Evolutionary conservation across 495 filamentous ascomycete species (phyloP), one percentile per base, ranked within the genome.

Genomic region (Cenococcum geophilum): DNA sequence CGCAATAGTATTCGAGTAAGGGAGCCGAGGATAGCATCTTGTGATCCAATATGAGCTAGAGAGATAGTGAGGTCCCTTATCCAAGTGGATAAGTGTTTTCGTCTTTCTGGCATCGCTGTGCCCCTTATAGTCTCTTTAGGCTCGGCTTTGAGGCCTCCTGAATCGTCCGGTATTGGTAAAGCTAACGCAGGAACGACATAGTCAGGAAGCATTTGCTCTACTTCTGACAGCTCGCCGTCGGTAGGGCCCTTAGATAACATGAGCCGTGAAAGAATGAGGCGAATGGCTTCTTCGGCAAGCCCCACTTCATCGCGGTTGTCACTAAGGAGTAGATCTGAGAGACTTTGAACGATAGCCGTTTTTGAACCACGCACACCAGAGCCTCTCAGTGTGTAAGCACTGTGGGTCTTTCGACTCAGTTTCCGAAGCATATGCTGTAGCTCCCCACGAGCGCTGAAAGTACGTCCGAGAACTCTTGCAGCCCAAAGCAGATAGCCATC

Each of bases 401-500:
- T 27, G 12, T 6, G 21, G 18, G 62, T 57, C 55, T 61, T 62
- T 12, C 56, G 62, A 71, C 70, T 34, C 81, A 80, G 21, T 89
- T 79, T 59, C 82, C 75, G 36, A 21, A 55, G 42, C 27, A 40
- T 57, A 1, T 56, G 54, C n/a, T 62, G 48, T 1, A 70, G 56
- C 45, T 69, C 63, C 18, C 89, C 89, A 52, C 84, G 88, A 4
- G 87, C 80, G 48, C 87, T 85, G 74, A 91, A 97, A 0, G 89
- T 86, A 65, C 89, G 82, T 20, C 93, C 93, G 22, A 98, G 77
- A 16, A 91, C 86, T 56, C 84, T 81, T 6, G 86, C 91, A 42
- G 87, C 88, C 93, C 93, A 98, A 4, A 89, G 73, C 12, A 88
- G 74, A 70, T 93, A 97, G 21, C 83, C 80, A 27, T 78, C 75